Base-by-base conservation (phyloP, 148 eudicot species). In the Arctostaphylos glauca region DNA sequence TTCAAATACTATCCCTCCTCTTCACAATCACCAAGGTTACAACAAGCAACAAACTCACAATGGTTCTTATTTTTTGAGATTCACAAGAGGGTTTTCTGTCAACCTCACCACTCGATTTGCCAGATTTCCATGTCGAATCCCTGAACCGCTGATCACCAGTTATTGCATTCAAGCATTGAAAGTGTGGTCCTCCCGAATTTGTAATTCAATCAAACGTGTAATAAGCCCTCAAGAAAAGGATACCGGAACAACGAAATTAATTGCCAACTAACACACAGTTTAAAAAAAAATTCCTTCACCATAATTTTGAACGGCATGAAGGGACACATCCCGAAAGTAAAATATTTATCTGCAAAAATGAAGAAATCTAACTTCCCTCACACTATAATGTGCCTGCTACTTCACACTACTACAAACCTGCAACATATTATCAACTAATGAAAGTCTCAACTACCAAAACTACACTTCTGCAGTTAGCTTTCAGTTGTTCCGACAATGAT, bases 371-470 rank as follows among this genome's bases (percentile, higher is more conserved):
- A 4, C 54, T 70, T 70, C 74, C 19, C 74, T 70, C 47, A 2
- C 16, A 70, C 12, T 70, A 41, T 23, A 73, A 73, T 44, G 7
- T 21, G 12, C 13, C 8, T 48, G n/a, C 38, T 9, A 16, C 6
- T 71, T 71, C 55, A 49, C 56, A 48, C 5, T 1, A 31, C 38
- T 31, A 31, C 38, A 31, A 64, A 48, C 14, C 58, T 12, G n/a
- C 14, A 23, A 64, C 12, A 44, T 47, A 3, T 47, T 21, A 15
- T 48, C 73, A 47, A 48, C 21, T 6, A 79, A 49, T 80, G 50
- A 66, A 80, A 44, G 68, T 49, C 38, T 50, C 46, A 41, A 66
- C 74, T 16, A 66, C 74, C 74, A 49, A 49, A 80, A 15, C 55
- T 79, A 21, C 43, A 15, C 59, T 50, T 76, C 62, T 47, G 14